These are phyloP conservation scores for Spergularia azorica DNA, from an alignment of 179 eudicot species.

Conservation along the genomic window DNA sequence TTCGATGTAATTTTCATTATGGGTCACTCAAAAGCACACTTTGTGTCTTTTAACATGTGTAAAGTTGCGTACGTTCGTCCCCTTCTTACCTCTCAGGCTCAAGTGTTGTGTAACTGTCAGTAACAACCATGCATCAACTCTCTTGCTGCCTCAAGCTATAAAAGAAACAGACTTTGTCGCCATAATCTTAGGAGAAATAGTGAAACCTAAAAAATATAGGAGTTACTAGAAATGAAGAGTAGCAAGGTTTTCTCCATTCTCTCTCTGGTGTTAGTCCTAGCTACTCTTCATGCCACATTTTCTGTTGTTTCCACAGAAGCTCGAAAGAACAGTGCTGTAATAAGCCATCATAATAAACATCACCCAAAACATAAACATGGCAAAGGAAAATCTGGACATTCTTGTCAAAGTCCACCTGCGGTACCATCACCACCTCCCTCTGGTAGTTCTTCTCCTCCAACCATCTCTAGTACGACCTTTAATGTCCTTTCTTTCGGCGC, in stretches of 20 bases:
- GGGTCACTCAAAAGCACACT: no score
- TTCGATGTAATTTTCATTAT: no score
- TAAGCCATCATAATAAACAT: conserved; percentile 16
- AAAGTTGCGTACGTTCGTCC: no score
- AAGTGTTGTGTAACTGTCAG: conserved; percentile 11
- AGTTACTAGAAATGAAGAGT: conserved; percentile 21
- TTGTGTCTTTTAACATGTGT: no score
- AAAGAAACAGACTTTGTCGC: conserved; percentile 1
- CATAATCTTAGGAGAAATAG: not conserved
- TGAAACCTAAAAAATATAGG: not conserved
- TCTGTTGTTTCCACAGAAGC: conserved; percentile 42
- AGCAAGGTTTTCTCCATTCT: conserved; percentile 14
- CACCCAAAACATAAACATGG: conserved; percentile 33
- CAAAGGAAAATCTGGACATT: conserved; percentile 30
- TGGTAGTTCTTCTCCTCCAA: conserved; percentile 13
- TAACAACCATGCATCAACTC: conserved; percentile 1
- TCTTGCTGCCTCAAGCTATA: not conserved
- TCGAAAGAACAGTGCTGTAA: conserved; percentile 31
- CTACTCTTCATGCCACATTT: conserved; percentile 32
- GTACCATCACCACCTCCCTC: no score
- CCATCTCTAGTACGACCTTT: conserved; percentile 32
- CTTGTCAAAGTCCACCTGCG: no score
- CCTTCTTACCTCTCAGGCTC: no score
- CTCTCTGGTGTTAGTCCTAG: conserved; percentile 20
- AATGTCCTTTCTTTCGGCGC: conserved; percentile 64